Percentiles rank a stretch among this genome's conserved stretches.
Evolutionary conservation across 2,329 filamentous ascomycete species (phyloP).

Genomic region (Cryoendolithus antarcticus): DNA sequence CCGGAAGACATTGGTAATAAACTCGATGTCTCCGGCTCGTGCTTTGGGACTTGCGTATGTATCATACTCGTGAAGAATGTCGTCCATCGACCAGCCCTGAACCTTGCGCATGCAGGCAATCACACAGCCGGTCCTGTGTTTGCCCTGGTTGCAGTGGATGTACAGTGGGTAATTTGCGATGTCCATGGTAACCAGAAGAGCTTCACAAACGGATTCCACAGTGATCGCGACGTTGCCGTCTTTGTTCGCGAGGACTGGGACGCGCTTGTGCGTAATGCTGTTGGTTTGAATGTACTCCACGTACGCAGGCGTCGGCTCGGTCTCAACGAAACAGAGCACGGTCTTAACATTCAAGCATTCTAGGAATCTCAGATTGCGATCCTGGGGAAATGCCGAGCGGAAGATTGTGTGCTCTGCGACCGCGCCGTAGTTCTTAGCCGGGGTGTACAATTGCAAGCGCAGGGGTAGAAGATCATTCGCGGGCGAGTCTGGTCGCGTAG

Average conservation of each 20-base stretch:
- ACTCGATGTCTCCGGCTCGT: slow-evolving; percentile 33
- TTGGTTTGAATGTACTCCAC: slow-evolving; percentile 50
- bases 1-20: slow-evolving; percentile 32
- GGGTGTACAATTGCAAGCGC: slow-evolving; percentile 27
- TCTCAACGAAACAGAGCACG: slow-evolving; percentile 53
- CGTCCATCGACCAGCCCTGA: slow-evolving; percentile 51
- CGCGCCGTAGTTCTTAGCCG: slow-evolving; percentile 64
- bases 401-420: slow-evolving; percentile 63
- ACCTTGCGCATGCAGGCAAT: slow-evolving; percentile 66
- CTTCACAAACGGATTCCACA: slow-evolving; percentile 53
- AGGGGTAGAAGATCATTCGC: slow-evolving; percentile 12
- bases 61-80: slow-evolving; percentile 61
- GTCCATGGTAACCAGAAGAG: slow-evolving; percentile 60
- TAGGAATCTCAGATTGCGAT: slow-evolving; percentile 59
- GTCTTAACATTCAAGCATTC: slow-evolving; percentile 59
- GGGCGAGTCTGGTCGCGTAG: slow-evolving; percentile 8
- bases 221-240: slow-evolving; percentile 53
- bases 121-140: slow-evolving; percentile 87
- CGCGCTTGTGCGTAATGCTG: slow-evolving; percentile 59
- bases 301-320: slow-evolving; percentile 37
- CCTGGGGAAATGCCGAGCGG: slow-evolving; percentile 66
- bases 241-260: slow-evolving; percentile 81
- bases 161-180: slow-evolving; percentile 65
- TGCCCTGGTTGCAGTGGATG: slow-evolving; percentile 89
- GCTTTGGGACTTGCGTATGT: slow-evolving; percentile 43